phyloP scores from a whole-genome alignment of 306 rosid species.

The Citrullus amarus region DNA sequence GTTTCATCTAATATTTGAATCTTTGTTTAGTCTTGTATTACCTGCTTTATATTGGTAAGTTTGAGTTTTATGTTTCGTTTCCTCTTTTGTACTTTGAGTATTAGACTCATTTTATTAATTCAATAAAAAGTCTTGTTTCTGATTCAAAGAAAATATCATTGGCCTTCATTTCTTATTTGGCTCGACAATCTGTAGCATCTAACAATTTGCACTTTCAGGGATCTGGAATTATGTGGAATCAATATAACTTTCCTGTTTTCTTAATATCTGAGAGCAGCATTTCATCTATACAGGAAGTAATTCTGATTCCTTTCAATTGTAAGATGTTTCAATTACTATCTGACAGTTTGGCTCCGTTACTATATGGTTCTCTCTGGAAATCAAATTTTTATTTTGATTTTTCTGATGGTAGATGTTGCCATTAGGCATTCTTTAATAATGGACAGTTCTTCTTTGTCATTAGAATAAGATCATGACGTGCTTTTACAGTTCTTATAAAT shows the following conservation, averaged over 20 bases:
- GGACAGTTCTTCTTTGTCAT: not conserved
- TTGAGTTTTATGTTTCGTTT: too few species aligned
- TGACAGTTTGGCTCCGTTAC: not conserved
- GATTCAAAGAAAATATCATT: too few species aligned
- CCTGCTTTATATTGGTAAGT: too few species aligned
- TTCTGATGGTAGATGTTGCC: not conserved
- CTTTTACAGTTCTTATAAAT: not conserved
- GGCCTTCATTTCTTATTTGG: not conserved
- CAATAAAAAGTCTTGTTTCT: too few species aligned
- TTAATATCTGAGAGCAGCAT: slow-evolving; percentile 53
- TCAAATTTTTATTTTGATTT: not conserved
- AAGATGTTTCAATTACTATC: not conserved
- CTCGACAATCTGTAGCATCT: slow-evolving; percentile 6
- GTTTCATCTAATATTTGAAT: too few species aligned
- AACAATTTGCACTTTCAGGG: slow-evolving; percentile 44
- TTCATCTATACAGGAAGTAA: slow-evolving; percentile 54
- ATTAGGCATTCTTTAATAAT: not conserved
- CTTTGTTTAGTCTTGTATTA: too few species aligned
- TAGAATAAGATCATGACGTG: not conserved
- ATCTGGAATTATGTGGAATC: slow-evolving; percentile 73
- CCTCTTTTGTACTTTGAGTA: too few species aligned
- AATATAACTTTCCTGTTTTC: slow-evolving; percentile 63
- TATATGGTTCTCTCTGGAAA: not conserved
- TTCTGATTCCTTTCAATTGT: slow-evolving; percentile 3
- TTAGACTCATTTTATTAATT: too few species aligned